Percentiles rank a stretch among this genome's conserved stretches.
These are phyloP conservation scores for Acacia confusa DNA, from an alignment of 306 rosid species.

Conservation along the genomic window DNA sequence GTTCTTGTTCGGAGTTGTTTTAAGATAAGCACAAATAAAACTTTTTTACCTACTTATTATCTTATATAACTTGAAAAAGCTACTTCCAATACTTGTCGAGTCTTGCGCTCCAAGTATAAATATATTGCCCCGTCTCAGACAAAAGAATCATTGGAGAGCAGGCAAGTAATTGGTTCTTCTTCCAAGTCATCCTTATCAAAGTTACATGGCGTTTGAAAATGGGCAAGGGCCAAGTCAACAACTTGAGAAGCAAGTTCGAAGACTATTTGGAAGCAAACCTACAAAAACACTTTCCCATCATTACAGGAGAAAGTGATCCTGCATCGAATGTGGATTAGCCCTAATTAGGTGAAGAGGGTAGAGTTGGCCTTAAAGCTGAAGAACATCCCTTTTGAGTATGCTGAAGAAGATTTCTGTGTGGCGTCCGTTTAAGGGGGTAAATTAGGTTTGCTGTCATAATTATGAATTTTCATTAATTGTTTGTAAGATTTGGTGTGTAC, in stretches of 20 bases:
- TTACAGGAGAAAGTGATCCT: not conserved
- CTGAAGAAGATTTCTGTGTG: conserved; percentile 40
- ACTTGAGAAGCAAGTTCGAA: not conserved
- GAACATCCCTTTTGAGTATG: conserved; percentile 38
- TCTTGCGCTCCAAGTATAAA: not conserved
- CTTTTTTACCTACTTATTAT: too few relatives aligned
- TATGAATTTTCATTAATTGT: too few relatives aligned
- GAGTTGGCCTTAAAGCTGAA: conserved; percentile 40
- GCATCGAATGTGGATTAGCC: conserved; percentile 34
- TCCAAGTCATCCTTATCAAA: not conserved
- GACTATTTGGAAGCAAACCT: not conserved
- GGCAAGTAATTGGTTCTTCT: not conserved
- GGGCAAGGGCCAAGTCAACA: conserved; percentile 13
- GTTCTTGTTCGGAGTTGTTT: too few relatives aligned
- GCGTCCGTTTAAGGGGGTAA: too few relatives aligned
- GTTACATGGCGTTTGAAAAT: not conserved
- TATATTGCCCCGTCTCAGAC: not conserved
- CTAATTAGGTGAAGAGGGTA: conserved; percentile 36
- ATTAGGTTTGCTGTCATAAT: too few relatives aligned
- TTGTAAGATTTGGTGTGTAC: too few relatives aligned
- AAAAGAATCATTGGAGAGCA: not conserved
- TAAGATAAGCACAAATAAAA: too few relatives aligned
- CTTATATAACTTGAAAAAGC: too few relatives aligned
- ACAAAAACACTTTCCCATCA: too few relatives aligned
- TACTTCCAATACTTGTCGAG: not conserved